Base-by-base conservation (phyloP, 345 rosid species). In the Streptanthus diversifolius region DNA sequence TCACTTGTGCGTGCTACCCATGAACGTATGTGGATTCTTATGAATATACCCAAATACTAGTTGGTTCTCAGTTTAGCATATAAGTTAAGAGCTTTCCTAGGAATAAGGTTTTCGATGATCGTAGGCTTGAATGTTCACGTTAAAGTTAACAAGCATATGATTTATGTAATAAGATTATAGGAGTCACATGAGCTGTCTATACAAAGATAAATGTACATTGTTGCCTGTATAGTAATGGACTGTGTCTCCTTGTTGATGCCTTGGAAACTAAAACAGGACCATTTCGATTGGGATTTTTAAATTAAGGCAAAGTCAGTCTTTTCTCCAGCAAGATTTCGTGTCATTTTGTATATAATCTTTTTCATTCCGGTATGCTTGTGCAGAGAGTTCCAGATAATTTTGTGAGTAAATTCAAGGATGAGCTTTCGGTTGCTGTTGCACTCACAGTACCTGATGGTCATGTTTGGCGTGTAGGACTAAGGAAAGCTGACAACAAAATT, bases 321-420 rank as follows among this genome's bases (percentile, higher is more conserved):
- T 14, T 63, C 22, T 32, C 52, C 59, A 68, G 45, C 44, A 18
- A 1, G 19, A 30, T 53, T 12, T 21, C 6, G 10, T 63, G 63
- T 22, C 45, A 14, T 37, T 43, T 57, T 63, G 10, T 65, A 36
- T 61, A 21, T 59, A 30, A 14, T 44, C 57, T 77, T 63, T 75
- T 60, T 71, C 37, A 43, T 71, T 63, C 36, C 40, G 73, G 44
- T 74, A 40, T 74, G 67, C 10, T 35, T 87, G 69, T 75, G 90
- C 92, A 92, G 98, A 84, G 96, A 75, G 83, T 92, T 66, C 98
- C 98, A 9, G 96, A 89, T 71, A 81, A 80, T 77, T 90, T 92
- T 68, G 78, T 85, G 80, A 85, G 82, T 85, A 90, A 66, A 81
- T 86, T 82, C 83, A 90, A 83, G 80, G 85, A 85, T 76, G 96